Conservation (phyloP, 129 eudicot genomes). For the Arctium minus region DNA sequence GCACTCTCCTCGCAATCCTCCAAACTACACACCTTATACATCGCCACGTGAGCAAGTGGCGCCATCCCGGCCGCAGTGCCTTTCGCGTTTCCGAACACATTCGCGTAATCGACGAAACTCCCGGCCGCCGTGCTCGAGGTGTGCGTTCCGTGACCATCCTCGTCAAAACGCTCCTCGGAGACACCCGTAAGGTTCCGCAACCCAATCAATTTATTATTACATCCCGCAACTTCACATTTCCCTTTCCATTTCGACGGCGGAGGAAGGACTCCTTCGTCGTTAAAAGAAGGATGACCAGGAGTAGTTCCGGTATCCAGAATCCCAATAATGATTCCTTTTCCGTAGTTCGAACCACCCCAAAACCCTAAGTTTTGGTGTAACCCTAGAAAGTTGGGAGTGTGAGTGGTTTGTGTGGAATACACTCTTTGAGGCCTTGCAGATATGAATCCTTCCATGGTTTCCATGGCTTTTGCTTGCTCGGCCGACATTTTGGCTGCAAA, state of each 20-base stretch:
- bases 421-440: conserved; percentile 40
- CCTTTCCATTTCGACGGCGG: conserved; percentile 85
- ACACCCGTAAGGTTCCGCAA: conserved; percentile 29
- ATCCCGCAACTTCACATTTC: conserved; percentile 44
- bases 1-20: conserved; percentile 24
- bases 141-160: conserved; percentile 67
- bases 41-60: conserved; percentile 42
- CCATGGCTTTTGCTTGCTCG: conserved; percentile 52
- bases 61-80: conserved; percentile 55
- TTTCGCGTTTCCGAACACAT: conserved; percentile 48
- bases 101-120: conserved; percentile 41
- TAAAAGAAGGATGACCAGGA: conserved; percentile 64
- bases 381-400: conserved; percentile 52
- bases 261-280: conserved; percentile 52
- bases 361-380: conserved; percentile 50
- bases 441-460: conserved; percentile 47
- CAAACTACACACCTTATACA: conserved; percentile 33
- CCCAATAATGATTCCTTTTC: conserved; percentile 64
- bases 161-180: conserved; percentile 27
- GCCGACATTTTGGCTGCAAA: conserved; percentile 59
- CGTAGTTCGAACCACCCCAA: conserved; percentile 47
- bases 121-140: conserved; percentile 65
- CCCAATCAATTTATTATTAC: conserved; percentile 70
- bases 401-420: conserved; percentile 43
- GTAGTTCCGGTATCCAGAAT: conserved; percentile 55